Evolutionary conservation across 2,329 filamentous ascomycete species (phyloP).

Genomic region (Alternaria atra): DNA sequence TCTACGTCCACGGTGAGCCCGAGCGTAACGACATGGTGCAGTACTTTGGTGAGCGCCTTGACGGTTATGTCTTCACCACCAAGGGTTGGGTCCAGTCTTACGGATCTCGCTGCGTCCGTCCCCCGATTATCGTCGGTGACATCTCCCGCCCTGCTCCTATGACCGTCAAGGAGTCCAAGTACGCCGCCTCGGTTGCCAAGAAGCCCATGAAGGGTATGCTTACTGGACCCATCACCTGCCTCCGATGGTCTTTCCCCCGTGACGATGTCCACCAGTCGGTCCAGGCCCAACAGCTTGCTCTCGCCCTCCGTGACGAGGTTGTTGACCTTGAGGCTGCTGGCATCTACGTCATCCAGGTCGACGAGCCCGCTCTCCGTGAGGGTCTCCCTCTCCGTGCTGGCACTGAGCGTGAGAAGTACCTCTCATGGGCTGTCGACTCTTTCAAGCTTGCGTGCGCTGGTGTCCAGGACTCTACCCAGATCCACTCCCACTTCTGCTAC

Average conservation of each 20-base stretch:
- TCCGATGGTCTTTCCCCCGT: conserved; percentile 99
- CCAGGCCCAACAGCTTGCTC: conserved; percentile 97
- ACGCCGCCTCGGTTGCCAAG: conserved; percentile 92
- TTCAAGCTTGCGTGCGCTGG: conserved; percentile 96
- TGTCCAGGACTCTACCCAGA: conserved; percentile 95
- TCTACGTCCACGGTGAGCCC: conserved; percentile 97
- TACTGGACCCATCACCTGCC: conserved; percentile 97
- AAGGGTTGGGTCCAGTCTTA: conserved; percentile 99
- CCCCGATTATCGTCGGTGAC: conserved; percentile 98
- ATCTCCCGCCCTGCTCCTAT: conserved; percentile 96
- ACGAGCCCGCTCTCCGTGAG: conserved; percentile 98
- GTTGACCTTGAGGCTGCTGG: conserved; percentile 97
- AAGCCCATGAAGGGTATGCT: conserved; percentile 99
- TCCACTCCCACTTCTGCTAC: conserved; percentile 99
- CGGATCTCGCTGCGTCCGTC: conserved; percentile 96
- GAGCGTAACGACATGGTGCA: conserved; percentile 99
- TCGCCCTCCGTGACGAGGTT: conserved; percentile 98
- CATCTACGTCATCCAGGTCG: conserved; percentile 97
- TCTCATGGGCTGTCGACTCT: conserved; percentile 95
- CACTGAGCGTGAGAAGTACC: conserved; percentile 95
- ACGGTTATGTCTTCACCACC: conserved; percentile 98
- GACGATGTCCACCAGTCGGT: conserved; percentile 99
- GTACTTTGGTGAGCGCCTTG: conserved; percentile 97
- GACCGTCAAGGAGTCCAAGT: conserved; percentile 99
- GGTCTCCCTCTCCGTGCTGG: conserved; percentile 96